Evolutionary conservation across 257 asterid genomes (phyloP).

Genomic region (Petrea volubilis): DNA sequence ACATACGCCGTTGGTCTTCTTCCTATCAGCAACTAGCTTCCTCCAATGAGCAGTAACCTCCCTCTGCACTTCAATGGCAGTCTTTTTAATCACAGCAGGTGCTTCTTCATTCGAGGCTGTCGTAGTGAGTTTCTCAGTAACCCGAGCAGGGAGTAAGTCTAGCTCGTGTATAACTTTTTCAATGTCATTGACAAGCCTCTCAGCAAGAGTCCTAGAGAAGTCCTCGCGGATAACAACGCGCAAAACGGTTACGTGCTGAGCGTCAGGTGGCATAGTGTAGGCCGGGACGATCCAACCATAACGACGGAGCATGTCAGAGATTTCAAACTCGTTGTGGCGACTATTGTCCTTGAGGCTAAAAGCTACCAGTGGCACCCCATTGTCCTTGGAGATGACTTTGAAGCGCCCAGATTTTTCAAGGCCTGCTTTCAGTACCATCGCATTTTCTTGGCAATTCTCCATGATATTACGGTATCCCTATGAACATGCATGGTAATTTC

Average conservation of each 20-base stretch:
- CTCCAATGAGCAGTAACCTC: slow-evolving; percentile 75
- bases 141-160: slow-evolving; percentile 58
- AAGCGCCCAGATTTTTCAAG: slow-evolving; percentile 69
- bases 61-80: slow-evolving; percentile 58
- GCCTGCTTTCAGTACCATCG: slow-evolving; percentile 61
- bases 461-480: slow-evolving; percentile 75
- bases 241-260: slow-evolving; percentile 72
- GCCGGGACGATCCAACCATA: slow-evolving; percentile 92
- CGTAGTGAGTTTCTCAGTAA: slow-evolving; percentile 39
- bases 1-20: slow-evolving; percentile 74
- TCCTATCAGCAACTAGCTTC: slow-evolving; percentile 75
- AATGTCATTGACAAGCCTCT: slow-evolving; percentile 71
- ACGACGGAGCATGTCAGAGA: slow-evolving; percentile 71
- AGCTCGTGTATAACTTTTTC: slow-evolving; percentile 66
- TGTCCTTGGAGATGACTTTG: slow-evolving; percentile 70
- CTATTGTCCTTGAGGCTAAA: slow-evolving; percentile 75
- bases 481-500: neutral
- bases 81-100: slow-evolving; percentile 43
- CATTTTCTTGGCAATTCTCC: slow-evolving; percentile 87
- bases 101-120: neutral
- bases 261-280: slow-evolving; percentile 85
- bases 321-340: slow-evolving; percentile 72
- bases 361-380: slow-evolving; percentile 83
- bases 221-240: slow-evolving; percentile 86
- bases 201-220: slow-evolving; percentile 76